Conservation (phyloP, 2,329 filamentous ascomycete genomes). For the Aspergillus spinulosporus region DNA sequence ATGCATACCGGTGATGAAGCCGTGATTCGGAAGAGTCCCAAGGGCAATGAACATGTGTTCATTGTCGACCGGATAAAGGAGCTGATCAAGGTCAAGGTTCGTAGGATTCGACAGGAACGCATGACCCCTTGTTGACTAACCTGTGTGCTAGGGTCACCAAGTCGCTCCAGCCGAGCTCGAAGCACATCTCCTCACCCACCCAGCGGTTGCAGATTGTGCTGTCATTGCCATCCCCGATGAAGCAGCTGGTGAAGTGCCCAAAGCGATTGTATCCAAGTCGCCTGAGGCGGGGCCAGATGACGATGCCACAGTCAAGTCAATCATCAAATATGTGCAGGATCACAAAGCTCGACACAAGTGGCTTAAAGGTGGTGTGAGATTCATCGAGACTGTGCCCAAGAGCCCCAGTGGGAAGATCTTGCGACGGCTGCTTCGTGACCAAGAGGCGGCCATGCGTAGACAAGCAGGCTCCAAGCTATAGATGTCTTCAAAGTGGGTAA, state of each 20-base stretch:
- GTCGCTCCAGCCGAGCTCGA: constrained; percentile 83
- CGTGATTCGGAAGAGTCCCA: constrained; percentile 62
- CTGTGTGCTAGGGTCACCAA: constrained; percentile 65
- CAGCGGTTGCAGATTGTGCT: constrained; percentile 72
- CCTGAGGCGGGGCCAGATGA: constrained; percentile 55
- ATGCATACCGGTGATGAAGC: constrained; percentile 86
- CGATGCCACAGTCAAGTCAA: constrained; percentile 50
- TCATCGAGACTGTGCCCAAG: constrained; percentile 60
- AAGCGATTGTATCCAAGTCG: constrained; percentile 64
- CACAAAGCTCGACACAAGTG: constrained; percentile 64
- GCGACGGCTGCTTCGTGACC: constrained; percentile 66
- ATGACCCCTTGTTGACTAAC: background rate
- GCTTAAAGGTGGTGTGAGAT: constrained; percentile 61
- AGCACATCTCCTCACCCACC: constrained; percentile 73
- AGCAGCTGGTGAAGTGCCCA: constrained; percentile 61
- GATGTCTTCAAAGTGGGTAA: background rate
- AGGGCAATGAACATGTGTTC: constrained; percentile 76
- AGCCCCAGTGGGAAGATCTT: constrained; percentile 65
- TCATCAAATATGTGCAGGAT: constrained; percentile 60
- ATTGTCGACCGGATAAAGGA: constrained; percentile 82
- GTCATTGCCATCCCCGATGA: constrained; percentile 73
- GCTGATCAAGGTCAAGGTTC: constrained; percentile 74
- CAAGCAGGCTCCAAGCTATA: constrained; percentile 67
- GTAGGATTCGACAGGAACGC: constrained; percentile 20
- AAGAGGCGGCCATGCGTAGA: constrained; percentile 68